Evolutionary conservation across 441 rosid species (phyloP).

Genomic region (Euphorbia celastroides): DNA sequence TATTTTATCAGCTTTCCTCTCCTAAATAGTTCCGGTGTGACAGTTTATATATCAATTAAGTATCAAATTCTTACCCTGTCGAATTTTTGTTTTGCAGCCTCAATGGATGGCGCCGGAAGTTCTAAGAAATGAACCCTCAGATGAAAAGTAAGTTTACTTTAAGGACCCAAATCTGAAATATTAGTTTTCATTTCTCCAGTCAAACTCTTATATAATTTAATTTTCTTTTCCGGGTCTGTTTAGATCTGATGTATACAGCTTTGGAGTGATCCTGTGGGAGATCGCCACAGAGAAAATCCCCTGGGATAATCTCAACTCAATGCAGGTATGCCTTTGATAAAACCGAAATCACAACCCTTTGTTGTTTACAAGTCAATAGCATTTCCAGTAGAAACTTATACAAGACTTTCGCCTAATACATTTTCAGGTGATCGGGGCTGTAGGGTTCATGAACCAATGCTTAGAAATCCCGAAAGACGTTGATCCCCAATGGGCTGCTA

Average conservation of each 20-base stretch:
- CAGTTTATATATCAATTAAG: conserved; percentile 6
- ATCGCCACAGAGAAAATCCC: conserved; percentile 92
- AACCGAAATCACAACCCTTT: no score
- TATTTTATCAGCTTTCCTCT: conserved; percentile 8
- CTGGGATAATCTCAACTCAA: conserved; percentile 90
- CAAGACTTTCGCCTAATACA: conserved; percentile 30
- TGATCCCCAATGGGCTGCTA: conserved; percentile 76
- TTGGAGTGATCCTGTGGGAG: conserved; percentile 92
- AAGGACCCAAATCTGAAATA: conserved; percentile 9
- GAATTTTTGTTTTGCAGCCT: conserved; percentile 49
- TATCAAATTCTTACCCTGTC: conserved; percentile 14
- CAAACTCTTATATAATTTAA: conserved; percentile 1
- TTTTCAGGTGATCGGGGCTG: conserved; percentile 91
- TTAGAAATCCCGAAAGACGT: conserved; percentile 72
- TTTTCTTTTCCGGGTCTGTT: conserved; percentile 15
- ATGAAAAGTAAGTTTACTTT: conserved; percentile 64
- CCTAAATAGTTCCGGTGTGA: neutral
- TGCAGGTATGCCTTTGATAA: conserved; percentile 58
- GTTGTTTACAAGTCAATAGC: neutral
- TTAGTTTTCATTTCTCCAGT: conserved; percentile 11
- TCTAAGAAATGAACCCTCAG: conserved; percentile 84
- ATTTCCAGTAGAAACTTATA: neutral
- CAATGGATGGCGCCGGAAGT: conserved; percentile 99
- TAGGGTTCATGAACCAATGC: conserved; percentile 88
- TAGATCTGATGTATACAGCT: conserved; percentile 94